A percentile compares a stretch with the other conserved stretches of the same genome.
Evolutionary conservation across 371 early-diverging fungal genomes (phyloP).

Genomic region (Mucor sp.): DNA sequence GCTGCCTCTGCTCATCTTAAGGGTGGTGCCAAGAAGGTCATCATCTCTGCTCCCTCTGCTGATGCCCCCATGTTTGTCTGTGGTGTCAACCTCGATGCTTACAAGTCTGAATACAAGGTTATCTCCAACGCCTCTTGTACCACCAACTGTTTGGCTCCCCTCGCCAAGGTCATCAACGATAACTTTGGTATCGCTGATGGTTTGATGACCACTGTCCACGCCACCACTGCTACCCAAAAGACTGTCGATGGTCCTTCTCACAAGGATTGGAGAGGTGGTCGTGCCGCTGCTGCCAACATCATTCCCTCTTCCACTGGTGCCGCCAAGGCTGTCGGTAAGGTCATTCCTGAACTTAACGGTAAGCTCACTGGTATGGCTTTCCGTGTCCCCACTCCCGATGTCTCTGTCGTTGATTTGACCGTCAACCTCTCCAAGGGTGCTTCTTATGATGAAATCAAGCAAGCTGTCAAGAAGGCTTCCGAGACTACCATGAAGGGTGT

Average conservation of each 20-base stretch:
- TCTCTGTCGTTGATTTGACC: constrained; percentile 99
- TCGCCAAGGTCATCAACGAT: constrained; percentile 98
- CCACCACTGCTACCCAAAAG: constrained; percentile 99
- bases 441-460: constrained; percentile 90
- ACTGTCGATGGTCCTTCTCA: constrained; percentile 98
- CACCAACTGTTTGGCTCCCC: constrained; percentile 99
- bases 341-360: constrained; percentile 95
- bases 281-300: constrained; percentile 97
- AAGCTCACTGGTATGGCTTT: constrained; percentile 99
- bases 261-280: constrained; percentile 95
- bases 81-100: constrained; percentile 96
- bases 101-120: constrained; percentile 83
- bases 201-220: constrained; percentile 98
- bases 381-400: constrained; percentile 98
- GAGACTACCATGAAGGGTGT: constrained; percentile 82
- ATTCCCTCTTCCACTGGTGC: constrained; percentile 99
- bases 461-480: constrained; percentile 82
- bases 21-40: constrained; percentile 95
- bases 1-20: constrained; percentile 88
- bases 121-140: constrained; percentile 99
- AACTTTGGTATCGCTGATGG: constrained; percentile 87
- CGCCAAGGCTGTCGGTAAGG: constrained; percentile 99
- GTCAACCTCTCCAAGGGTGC: constrained; percentile 89
- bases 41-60: constrained; percentile 98
- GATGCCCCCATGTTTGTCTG: constrained; percentile 89